Evolutionary conservation across 1,284 basidiomycete species (phyloP).

Genomic region (Ceratobasidium sp.): DNA sequence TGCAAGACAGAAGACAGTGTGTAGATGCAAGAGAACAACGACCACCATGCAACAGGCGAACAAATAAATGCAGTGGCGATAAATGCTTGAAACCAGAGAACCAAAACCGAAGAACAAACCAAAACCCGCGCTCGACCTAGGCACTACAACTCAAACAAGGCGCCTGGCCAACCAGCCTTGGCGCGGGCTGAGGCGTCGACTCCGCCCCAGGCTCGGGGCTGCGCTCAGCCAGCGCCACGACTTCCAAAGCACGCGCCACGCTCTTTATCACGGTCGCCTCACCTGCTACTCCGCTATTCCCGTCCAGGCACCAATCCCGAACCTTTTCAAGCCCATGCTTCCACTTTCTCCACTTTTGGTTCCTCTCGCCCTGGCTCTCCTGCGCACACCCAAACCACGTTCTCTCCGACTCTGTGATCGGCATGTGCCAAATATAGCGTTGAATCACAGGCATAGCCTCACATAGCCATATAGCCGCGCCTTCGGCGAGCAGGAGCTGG

Average conservation of each 20-base stretch:
- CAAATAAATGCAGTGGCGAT: not conserved
- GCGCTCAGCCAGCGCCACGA: constrained; percentile 15
- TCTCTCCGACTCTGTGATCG: constrained; percentile 5
- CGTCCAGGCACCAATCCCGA: constrained; percentile 24
- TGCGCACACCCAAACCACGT: constrained; percentile 12
- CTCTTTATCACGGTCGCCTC: constrained; percentile 25
- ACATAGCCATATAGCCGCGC: constrained; percentile 20
- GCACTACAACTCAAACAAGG: constrained; percentile 12
- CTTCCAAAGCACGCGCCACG: constrained; percentile 12
- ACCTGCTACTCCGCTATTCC: constrained; percentile 5
- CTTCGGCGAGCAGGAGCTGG: constrained; percentile 26
- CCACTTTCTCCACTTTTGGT: constrained; percentile 16
- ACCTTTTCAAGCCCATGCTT: constrained; percentile 9
- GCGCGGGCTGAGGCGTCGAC: not conserved
- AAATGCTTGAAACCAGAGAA: constrained; percentile 2
- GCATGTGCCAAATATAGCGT: constrained; percentile 7
- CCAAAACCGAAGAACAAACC: constrained; percentile 3
- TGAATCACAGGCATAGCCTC: constrained; percentile 24
- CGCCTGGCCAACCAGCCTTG: not conserved
- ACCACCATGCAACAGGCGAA: not conserved
- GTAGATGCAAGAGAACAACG: constrained; percentile 9
- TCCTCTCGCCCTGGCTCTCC: constrained; percentile 21
- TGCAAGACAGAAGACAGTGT: constrained; percentile 1
- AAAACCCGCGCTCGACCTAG: not conserved
- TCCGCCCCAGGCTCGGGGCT: not conserved